Percentiles rank a stretch among this genome's conserved stretches.
phyloP scores from a whole-genome alignment of 768 basidiomycete genomes.

The Piloderma croceum region DNA sequence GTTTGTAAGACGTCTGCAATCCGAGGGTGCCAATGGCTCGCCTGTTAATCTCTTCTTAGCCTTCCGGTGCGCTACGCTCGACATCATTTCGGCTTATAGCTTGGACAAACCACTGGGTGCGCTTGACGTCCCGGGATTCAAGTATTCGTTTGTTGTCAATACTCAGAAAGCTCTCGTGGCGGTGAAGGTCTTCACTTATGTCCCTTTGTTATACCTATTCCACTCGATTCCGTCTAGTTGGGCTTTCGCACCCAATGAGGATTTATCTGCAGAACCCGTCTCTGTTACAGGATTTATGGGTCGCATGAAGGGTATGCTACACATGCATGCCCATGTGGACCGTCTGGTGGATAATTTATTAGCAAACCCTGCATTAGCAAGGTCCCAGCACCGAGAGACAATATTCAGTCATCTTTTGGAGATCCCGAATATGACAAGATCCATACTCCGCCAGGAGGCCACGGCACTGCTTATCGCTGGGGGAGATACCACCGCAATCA shows the following conservation, averaged over 20 bases:
- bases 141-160: slow-evolving; percentile 27
- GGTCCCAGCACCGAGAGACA: slow-evolving; percentile 12
- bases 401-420: slow-evolving; percentile 20
- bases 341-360: slow-evolving; percentile 9
- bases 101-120: slow-evolving; percentile 31
- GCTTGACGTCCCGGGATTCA: slow-evolving; percentile 29
- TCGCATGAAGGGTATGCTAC: too few relatives aligned
- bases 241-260: slow-evolving; percentile 9
- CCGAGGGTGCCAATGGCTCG: slow-evolving; percentile 5
- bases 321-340: slow-evolving; percentile 15
- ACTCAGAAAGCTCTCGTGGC: slow-evolving; percentile 25
- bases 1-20: slow-evolving; percentile 19
- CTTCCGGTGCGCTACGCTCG: slow-evolving; percentile 37
- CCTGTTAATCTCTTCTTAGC: slow-evolving; percentile 35
- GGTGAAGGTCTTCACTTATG: slow-evolving; percentile 28
- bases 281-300: too few relatives aligned
- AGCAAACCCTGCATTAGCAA: slow-evolving; percentile 8
- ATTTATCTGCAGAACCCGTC: slow-evolving; percentile 8
- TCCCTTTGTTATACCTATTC: too few relatives aligned
- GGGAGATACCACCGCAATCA: slow-evolving; percentile 35
- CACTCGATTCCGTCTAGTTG: slow-evolving; percentile 20
- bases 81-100: slow-evolving; percentile 39
- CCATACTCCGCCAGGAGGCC: slow-evolving; percentile 27
- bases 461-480: slow-evolving; percentile 34
- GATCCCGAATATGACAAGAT: slow-evolving; percentile 9